Conservation (phyloP, 2,329 filamentous ascomycete species). For the Aspergillus pseudoviridinutans region DNA sequence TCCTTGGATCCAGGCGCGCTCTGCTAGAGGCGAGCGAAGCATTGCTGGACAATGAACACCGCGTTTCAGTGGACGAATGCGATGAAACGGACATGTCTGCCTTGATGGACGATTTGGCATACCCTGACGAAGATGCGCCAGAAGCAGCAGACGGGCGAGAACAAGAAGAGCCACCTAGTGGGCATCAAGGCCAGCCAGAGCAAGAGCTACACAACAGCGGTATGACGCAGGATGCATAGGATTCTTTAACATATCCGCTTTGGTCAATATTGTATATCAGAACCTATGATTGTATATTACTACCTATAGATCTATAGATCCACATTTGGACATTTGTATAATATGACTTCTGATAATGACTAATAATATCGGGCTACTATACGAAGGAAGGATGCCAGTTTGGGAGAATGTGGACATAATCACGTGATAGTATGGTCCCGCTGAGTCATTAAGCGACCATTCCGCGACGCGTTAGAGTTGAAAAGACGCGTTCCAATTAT, state of each 20-base stretch:
- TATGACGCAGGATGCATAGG: neutral
- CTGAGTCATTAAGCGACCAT: constrained; percentile 17
- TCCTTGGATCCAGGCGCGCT: constrained; percentile 13
- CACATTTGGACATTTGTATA: neutral
- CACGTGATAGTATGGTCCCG: neutral
- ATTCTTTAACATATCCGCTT: neutral
- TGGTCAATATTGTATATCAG: neutral
- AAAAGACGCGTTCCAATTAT: constrained; percentile 31
- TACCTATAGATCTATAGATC: neutral
- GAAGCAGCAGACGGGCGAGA: neutral
- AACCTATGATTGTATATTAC: neutral
- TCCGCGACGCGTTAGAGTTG: constrained; percentile 7
- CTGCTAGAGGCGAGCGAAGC: constrained; percentile 16
- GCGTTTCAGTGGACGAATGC: neutral
- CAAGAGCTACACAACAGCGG: neutral
- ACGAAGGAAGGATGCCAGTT: neutral
- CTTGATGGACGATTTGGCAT: neutral
- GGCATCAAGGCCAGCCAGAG: neutral
- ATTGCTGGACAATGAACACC: constrained; percentile 13
- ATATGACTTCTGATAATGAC: neutral
- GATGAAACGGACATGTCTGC: neutral
- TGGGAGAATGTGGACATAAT: neutral
- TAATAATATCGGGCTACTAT: neutral
- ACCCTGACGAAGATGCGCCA: neutral
- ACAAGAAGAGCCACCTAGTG: neutral